Conservation (phyloP, 441 rosid species). For the Hura crepitans region DNA sequence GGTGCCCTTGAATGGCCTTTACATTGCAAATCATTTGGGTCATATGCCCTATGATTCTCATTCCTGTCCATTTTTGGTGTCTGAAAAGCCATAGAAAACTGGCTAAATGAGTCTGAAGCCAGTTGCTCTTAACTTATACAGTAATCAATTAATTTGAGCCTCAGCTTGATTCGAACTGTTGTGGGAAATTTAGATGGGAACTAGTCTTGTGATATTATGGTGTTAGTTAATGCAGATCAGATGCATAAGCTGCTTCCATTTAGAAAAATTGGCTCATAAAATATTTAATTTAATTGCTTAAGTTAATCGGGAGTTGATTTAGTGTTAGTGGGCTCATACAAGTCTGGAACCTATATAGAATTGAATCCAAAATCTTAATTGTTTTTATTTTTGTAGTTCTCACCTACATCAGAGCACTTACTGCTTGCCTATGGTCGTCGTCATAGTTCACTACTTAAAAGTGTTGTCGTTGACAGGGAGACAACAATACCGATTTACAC, state of each 20-base stretch:
- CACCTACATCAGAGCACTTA: conserved; percentile 80
- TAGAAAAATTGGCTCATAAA: not conserved
- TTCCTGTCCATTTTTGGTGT: not conserved
- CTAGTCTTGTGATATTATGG: not conserved
- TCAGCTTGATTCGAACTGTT: not conserved
- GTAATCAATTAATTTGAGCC: not conserved
- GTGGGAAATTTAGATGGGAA: not conserved
- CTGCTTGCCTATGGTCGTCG: conserved; percentile 82
- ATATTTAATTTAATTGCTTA: not conserved
- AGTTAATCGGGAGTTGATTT: not conserved
- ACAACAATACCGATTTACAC: conserved; percentile 61
- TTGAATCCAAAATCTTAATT: not conserved
- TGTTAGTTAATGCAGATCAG: not conserved
- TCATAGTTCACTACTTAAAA: conserved; percentile 70
- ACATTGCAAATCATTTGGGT: too few relatives aligned
- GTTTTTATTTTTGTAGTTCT: conserved; percentile 45
- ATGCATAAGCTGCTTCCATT: not conserved
- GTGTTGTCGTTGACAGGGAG: conserved; percentile 69
- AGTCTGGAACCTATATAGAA: not conserved
- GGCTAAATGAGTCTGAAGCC: not conserved
- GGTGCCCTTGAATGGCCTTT: not conserved
- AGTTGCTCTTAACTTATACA: not conserved
- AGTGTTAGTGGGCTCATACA: not conserved
- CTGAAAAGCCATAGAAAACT: not conserved
- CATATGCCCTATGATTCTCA: not conserved